Evolutionary conservation across 176 grass and related monocot genomes (phyloP).

Genomic region (Echinochloa phyllopogon): DNA sequence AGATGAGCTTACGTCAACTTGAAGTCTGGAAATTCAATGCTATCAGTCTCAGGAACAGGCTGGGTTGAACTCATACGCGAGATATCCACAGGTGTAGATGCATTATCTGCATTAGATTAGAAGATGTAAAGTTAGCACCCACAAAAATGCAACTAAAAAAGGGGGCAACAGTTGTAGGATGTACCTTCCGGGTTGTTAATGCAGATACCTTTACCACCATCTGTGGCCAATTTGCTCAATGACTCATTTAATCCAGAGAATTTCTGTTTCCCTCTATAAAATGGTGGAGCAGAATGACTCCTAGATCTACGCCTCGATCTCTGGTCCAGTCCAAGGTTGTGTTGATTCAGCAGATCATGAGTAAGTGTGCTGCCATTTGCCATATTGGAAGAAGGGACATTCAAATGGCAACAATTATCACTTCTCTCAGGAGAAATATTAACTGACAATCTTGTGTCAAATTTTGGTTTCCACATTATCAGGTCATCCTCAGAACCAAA

Average conservation of each 20-base stretch:
- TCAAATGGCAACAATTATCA: constrained; percentile 34
- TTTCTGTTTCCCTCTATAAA: constrained; percentile 82
- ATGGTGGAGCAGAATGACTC: constrained; percentile 85
- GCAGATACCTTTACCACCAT: constrained; percentile 48
- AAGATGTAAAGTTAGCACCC: constrained; percentile 22
- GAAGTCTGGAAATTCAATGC: constrained; percentile 47
- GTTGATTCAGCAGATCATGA: constrained; percentile 44
- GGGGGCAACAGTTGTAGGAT: background rate
- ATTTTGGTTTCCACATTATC: constrained; percentile 49
- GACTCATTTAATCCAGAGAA: constrained; percentile 60
- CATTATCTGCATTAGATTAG: constrained; percentile 46
- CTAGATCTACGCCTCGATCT: constrained; percentile 55
- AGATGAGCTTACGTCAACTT: constrained; percentile 62
- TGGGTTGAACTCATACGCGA: constrained; percentile 54
- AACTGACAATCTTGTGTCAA: constrained; percentile 29
- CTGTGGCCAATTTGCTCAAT: constrained; percentile 36
- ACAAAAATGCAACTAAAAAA: constrained; percentile 32
- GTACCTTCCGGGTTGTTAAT: constrained; percentile 58
- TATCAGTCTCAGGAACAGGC: constrained; percentile 48
- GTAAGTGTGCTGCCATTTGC: constrained; percentile 32
- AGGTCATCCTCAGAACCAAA: constrained; percentile 48
- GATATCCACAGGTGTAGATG: constrained; percentile 38
- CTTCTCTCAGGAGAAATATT: constrained; percentile 48
- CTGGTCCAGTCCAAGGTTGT: constrained; percentile 38
- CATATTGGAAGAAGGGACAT: constrained; percentile 20